Evolutionary conservation across 2,329 filamentous ascomycete species (phyloP).

Genomic region (Rugonectria rugulosa): DNA sequence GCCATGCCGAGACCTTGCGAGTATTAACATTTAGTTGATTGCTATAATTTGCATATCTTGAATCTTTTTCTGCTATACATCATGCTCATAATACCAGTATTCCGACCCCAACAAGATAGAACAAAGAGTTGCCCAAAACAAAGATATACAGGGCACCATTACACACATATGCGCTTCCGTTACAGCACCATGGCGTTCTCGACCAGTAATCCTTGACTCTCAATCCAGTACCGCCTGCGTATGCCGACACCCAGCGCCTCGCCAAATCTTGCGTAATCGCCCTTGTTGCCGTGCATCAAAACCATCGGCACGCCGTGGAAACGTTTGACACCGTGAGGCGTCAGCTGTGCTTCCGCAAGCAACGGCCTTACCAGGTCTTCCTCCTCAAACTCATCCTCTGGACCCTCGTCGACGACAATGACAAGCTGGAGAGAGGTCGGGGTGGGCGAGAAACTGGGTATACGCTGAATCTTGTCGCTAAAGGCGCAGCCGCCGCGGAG

Average conservation of each 20-base stretch:
- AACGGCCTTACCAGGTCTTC: conserved; percentile 64
- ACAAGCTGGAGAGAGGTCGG: conserved; percentile 77
- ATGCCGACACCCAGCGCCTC: conserved; percentile 75
- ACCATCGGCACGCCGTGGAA: conserved; percentile 81
- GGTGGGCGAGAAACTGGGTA: conserved; percentile 77
- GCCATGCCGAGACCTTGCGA: no score
- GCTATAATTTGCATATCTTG: no score
- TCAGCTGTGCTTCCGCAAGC: conserved; percentile 77
- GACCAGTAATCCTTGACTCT: conserved; percentile 81
- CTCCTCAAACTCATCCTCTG: conserved; percentile 44
- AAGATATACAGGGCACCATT: conserved; percentile 22
- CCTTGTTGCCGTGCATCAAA: conserved; percentile 77
- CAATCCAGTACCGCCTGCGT: conserved; percentile 78
- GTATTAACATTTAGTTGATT: neutral
- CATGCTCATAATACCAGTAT: no score
- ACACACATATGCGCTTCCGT: conserved; percentile 5
- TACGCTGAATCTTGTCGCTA: conserved; percentile 80
- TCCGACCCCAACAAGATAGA: no score
- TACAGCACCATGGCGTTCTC: conserved; percentile 75
- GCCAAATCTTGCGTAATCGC: conserved; percentile 66
- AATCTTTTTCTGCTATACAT: no score
- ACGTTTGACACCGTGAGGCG: conserved; percentile 72
- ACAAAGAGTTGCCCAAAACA: conserved; percentile 34
- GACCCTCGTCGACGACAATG: conserved; percentile 71
- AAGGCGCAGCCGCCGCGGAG: conserved; percentile 86